Percentiles rank a stretch among this genome's conserved stretches.
Evolutionary conservation across 2,329 filamentous ascomycete genomes (phyloP).

Genomic region (Aspergillus fructus): DNA sequence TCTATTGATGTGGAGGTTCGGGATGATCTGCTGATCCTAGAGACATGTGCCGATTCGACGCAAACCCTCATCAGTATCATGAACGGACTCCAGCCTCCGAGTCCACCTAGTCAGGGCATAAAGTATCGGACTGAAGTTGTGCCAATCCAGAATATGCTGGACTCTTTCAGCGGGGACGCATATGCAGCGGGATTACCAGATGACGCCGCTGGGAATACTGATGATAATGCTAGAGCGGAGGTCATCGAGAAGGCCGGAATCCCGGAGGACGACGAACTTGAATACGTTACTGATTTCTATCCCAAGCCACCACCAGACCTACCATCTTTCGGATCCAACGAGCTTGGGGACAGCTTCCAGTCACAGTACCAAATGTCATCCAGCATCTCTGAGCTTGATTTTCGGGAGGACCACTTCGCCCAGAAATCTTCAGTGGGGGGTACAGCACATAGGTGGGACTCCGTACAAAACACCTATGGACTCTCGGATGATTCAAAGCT

Average conservation of each 20-base stretch:
- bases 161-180: slow-evolving; percentile 85
- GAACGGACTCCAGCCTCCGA: slow-evolving; percentile 78
- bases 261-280: slow-evolving; percentile 40
- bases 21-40: slow-evolving; percentile 83
- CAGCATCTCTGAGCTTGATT: slow-evolving; percentile 63
- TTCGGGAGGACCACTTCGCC: slow-evolving; percentile 77
- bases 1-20: slow-evolving; percentile 76
- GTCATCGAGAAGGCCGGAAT: slow-evolving; percentile 49
- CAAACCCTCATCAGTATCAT: slow-evolving; percentile 82
- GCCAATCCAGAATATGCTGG: slow-evolving; percentile 81
- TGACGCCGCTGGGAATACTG: slow-evolving; percentile 22
- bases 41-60: slow-evolving; percentile 95
- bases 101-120: slow-evolving; percentile 74
- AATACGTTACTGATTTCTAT: slow-evolving; percentile 59
- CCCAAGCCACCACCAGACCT: slow-evolving; percentile 39
- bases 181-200: slow-evolving; percentile 52
- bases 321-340: slow-evolving; percentile 40
- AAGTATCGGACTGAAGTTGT: slow-evolving; percentile 87
- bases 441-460: slow-evolving; percentile 78
- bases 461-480: slow-evolving; percentile 71
- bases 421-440: slow-evolving; percentile 60
- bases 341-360: slow-evolving; percentile 52
- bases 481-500: slow-evolving; percentile 61
- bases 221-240: slow-evolving; percentile 21
- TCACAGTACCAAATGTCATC: slow-evolving; percentile 56